Evolutionary conservation across 257 asterid species (phyloP), one percentile per base, ranked within the genome.

Genomic region (Ophiorrhiza pumila): DNA sequence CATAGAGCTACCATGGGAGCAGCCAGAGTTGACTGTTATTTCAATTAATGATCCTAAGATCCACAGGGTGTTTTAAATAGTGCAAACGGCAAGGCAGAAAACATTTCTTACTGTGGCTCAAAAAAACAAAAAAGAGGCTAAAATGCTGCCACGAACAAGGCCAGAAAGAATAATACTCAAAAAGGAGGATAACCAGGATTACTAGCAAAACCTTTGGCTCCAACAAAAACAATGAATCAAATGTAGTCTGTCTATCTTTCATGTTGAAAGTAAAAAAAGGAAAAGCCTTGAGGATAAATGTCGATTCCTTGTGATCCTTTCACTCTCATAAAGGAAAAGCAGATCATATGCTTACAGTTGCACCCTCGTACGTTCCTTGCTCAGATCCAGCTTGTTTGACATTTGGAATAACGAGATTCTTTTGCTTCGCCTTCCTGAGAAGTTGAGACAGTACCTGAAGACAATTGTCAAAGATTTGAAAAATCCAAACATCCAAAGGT

Each of bases 331-430:
- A 29, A 31, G 13, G 10, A 22, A 31, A 31, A 52, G 23, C 35
- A 11, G 35, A 34, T 17, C 49, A 32, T 72, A 73, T 72, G 82
- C 97, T 85, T 83, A 94, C 99, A 78, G 97, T 94, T 72, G 99
- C 99, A 71, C 99, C 99, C 96, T 94, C 97, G 63, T 74, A 94
- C 12, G 96, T 83, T 84, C 99, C 99, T 82, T 90, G 97, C 78
- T 90, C 96, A 17, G 96, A 84, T 71, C 97, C 97, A 74, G 96
- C 92, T 78, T 91, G 99, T 79, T 91, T 94, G 59, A 69, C 96
- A 88, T 94, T 94, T 72, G 99, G 99, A 73, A 94, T 79, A 72
- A 88, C 92, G 72, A 94, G 88, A 82, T 88, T 85, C 81, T 78
- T 91, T 68, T 94, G 96, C 76, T 83, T 91, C 32, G 99, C 93